A percentile compares a stretch with the other conserved stretches of the same genome.
These are phyloP conservation scores for Zygosaccharomyces siamensis DNA, from an alignment of 805 yeast genomes.

Conservation along the genomic window DNA sequence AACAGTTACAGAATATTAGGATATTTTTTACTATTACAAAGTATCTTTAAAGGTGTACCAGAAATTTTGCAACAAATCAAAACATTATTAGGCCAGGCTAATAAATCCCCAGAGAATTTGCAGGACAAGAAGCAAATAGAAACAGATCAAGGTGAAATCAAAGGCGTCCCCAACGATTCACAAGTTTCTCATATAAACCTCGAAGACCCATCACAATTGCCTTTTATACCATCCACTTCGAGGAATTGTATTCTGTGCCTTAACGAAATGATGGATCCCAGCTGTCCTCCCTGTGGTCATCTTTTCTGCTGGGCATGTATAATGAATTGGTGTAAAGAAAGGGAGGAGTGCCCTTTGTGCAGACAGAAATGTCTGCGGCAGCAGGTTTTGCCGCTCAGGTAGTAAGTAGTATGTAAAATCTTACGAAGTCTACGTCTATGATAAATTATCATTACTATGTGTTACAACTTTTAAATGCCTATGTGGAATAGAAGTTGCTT, in stretches of 20 bases:
- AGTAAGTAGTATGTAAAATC: not conserved
- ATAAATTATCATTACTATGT: not conserved
- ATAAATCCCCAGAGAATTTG: not conserved
- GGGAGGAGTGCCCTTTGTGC: slow-evolving; percentile 89
- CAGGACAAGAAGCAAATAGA: not conserved
- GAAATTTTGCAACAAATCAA: slow-evolving; percentile 4
- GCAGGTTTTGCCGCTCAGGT: slow-evolving; percentile 46
- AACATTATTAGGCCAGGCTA: not conserved
- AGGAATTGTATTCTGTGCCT: slow-evolving; percentile 83
- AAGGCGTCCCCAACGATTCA: slow-evolving; percentile 12
- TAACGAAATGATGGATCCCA: slow-evolving; percentile 72
- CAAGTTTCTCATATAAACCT: slow-evolving; percentile 42
- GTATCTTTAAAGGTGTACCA: slow-evolving; percentile 10
- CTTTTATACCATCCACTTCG: slow-evolving; percentile 65
- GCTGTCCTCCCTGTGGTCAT: slow-evolving; percentile 89
- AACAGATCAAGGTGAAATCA: not conserved
- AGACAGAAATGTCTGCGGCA: slow-evolving; percentile 51
- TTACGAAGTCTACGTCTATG: not conserved
- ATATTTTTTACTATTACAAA: slow-evolving; percentile 50
- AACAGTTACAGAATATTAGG: slow-evolving; percentile 71
- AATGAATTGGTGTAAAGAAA: slow-evolving; percentile 81
- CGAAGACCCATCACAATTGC: slow-evolving; percentile 50
- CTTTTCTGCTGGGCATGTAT: slow-evolving; percentile 90
- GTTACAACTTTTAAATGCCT: slow-evolving; percentile 37
- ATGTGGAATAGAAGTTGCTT: slow-evolving; percentile 50